These are phyloP conservation scores for Phytophthora cryptogea DNA, from an alignment of 352 stramenopile species.

Conservation along the genomic window DNA sequence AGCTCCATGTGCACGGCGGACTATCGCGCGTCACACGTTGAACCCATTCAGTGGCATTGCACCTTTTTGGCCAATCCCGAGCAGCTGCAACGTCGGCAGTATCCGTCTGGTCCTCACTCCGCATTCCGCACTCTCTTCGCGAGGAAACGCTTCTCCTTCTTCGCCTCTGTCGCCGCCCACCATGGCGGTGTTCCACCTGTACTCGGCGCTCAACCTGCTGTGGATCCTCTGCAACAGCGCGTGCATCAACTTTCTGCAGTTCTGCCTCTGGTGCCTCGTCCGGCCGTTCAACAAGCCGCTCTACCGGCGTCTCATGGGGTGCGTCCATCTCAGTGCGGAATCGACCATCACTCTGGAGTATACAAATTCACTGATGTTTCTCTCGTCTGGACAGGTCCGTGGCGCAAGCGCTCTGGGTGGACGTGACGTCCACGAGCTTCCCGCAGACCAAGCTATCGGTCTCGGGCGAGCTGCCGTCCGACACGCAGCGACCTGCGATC, in stretches of 20 bases:
- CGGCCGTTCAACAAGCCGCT: conserved; percentile 81
- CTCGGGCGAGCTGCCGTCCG: conserved; percentile 81
- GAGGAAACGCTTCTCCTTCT: background rate
- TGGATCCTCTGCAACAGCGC: conserved; percentile 86
- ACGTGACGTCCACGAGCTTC: conserved; percentile 86
- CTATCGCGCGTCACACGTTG: conserved; percentile 8
- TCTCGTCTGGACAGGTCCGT: conserved; percentile 36
- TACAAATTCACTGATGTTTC: conserved; percentile 10
- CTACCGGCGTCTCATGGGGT: conserved; percentile 84
- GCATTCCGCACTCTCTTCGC: background rate
- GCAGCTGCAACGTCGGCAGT: conserved; percentile 18
- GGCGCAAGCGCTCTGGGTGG: conserved; percentile 83
- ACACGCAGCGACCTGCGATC: conserved; percentile 77
- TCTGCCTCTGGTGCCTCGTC: conserved; percentile 84
- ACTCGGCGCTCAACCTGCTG: conserved; percentile 79
- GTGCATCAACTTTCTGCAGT: conserved; percentile 80
- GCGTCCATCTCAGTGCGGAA: conserved; percentile 5
- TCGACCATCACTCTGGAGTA: conserved; percentile 18
- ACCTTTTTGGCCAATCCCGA: conserved; percentile 22
- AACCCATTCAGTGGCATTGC: conserved; percentile 3
- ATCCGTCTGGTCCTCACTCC: conserved; percentile 22
- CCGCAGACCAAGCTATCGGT: conserved; percentile 83
- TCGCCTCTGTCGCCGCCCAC: conserved; percentile 14
- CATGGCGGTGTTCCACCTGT: conserved; percentile 65
- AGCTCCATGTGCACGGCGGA: background rate